These are phyloP conservation scores for Eimeria acervulina DNA, from an alignment of 169 alveolate genomes.

Conservation along the genomic window DNA sequence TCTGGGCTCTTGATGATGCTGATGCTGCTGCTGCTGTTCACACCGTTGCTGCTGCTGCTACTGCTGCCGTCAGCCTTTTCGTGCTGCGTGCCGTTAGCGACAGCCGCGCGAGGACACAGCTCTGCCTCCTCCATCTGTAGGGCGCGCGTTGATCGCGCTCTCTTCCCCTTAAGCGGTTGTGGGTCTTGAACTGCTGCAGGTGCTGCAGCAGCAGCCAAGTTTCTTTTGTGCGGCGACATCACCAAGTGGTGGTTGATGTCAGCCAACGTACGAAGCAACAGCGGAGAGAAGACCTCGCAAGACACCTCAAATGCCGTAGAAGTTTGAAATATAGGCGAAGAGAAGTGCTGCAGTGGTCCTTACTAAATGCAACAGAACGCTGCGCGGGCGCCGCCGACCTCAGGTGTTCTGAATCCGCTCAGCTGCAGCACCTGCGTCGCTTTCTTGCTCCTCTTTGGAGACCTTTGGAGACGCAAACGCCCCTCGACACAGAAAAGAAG, in stretches of 20 bases:
- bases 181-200: conserved; percentile 2
- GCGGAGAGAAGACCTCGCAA: neutral
- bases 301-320: neutral
- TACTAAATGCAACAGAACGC: neutral
- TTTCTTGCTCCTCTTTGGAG: neutral
- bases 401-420: neutral
- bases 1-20: conserved; percentile 12
- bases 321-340: neutral
- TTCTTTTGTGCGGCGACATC: neutral
- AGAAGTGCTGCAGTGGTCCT: neutral
- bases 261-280: neutral
- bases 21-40: conserved; percentile 26
- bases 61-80: neutral
- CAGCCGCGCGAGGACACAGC: neutral
- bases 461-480: neutral
- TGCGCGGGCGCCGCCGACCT: conserved; percentile 53
- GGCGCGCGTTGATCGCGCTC: neutral
- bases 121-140: conserved; percentile 37
- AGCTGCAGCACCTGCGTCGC: neutral
- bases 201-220: neutral
- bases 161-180: neutral
- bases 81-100: neutral
- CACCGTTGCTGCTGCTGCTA: conserved; percentile 15
- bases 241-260: neutral
- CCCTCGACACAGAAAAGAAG: neutral